A percentile compares a stretch with the other conserved stretches of the same genome.
These are phyloP conservation scores for Trichoderma gamsii DNA, from an alignment of 495 filamentous ascomycete genomes.

Conservation along the genomic window DNA sequence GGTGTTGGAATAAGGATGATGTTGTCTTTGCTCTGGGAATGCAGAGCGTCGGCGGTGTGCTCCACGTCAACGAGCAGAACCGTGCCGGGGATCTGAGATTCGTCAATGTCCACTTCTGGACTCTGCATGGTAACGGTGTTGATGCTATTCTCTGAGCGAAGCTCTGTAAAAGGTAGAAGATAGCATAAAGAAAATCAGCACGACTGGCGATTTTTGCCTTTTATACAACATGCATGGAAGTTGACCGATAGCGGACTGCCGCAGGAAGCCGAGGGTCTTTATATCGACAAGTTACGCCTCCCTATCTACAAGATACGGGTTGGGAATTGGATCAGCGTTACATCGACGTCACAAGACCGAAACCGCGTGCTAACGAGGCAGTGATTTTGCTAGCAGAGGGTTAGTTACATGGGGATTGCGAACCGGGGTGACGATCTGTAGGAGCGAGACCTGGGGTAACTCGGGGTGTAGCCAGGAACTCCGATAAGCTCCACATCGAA, in stretches of 20 bases:
- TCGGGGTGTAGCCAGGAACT: too few species aligned
- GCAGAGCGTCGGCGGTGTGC: constrained; percentile 34
- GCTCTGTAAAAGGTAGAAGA: background rate
- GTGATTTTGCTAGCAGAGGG: background rate
- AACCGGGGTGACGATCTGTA: too few species aligned
- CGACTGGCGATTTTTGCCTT: background rate
- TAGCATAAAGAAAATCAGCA: background rate
- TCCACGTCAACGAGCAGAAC: constrained; percentile 50
- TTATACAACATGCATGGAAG: background rate
- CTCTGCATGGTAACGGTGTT: background rate
- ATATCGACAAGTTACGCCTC: background rate
- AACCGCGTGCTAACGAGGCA: background rate
- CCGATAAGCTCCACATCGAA: too few species aligned
- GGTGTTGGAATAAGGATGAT: constrained; percentile 58
- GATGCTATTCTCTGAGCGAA: background rate
- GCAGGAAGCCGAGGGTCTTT: background rate
- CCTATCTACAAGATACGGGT: background rate
- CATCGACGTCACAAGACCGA: constrained; percentile 4
- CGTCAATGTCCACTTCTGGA: constrained; percentile 28
- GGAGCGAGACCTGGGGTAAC: too few species aligned
- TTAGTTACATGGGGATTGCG: background rate
- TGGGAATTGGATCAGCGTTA: background rate
- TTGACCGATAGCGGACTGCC: background rate
- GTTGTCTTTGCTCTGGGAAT: constrained; percentile 39
- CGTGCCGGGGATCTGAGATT: constrained; percentile 46